Evolutionary conservation across 2,329 filamentous ascomycete genomes (phyloP).

Genomic region (Trichoderma sp.): DNA sequence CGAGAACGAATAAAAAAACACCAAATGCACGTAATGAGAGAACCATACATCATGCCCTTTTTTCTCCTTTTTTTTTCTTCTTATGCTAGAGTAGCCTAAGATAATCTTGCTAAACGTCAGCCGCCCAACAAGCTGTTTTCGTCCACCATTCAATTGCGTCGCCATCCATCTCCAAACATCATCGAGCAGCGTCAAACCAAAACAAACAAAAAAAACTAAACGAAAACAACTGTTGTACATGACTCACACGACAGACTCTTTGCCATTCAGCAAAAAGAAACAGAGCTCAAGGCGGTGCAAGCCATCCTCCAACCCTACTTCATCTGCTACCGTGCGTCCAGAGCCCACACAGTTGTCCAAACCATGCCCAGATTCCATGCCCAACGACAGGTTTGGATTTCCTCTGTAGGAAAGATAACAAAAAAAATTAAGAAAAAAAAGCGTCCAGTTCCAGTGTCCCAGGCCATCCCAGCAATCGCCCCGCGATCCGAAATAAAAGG

Average conservation of each 20-base stretch:
- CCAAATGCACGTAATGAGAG: neutral
- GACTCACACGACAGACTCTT: conserved; percentile 6
- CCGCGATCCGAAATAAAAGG: conserved; percentile 15
- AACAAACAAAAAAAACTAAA: conserved; percentile 9
- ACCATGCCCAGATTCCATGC: conserved; percentile 4
- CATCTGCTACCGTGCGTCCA: conserved; percentile 1
- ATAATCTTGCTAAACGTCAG: conserved; percentile 3
- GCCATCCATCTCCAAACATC: conserved; percentile 13
- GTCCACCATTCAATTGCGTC: conserved; percentile 15
- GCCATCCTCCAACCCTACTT: neutral
- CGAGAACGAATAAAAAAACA: neutral
- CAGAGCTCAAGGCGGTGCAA: neutral
- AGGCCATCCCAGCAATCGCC: conserved; percentile 15
- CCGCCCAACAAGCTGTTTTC: conserved; percentile 10
- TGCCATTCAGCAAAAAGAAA: neutral
- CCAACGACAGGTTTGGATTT: conserved; percentile 6
- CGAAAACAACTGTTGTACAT: conserved; percentile 21
- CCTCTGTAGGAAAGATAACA: conserved; percentile 9
- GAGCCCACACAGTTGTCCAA: conserved; percentile 22
- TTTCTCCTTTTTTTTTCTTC: neutral
- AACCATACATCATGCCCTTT: neutral
- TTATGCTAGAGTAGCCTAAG: neutral
- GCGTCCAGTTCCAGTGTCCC: conserved; percentile 10
- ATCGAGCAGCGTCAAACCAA: conserved; percentile 9
- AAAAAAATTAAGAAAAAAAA: neutral